Evolutionary conservation across 2,329 filamentous ascomycete species (phyloP), one percentile per base, ranked within the genome.

Genomic region (Cladosporium austrohemisphaericum): DNA sequence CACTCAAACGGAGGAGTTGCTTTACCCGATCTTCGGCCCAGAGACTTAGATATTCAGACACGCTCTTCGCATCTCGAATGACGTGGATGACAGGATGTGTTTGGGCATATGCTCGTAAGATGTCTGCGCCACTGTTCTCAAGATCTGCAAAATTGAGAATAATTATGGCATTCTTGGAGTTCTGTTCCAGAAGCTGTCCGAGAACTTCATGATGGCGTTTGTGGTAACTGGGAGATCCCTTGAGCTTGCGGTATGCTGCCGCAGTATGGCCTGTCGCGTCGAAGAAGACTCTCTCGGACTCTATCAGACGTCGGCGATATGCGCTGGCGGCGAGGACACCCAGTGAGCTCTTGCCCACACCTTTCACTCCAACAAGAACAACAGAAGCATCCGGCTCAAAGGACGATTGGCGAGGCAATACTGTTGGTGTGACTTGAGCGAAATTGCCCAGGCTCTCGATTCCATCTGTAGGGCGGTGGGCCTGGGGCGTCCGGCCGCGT

Each of bases 291-390:
- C 76, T 75, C 55, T 90, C 85, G 26, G 83, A 76, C 54, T 90
- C 86, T 46, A 90, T 71, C 2, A 90, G 74, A 46, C 80, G 80
- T 32, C 84, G 76, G 46, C 81, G 79, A 65, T 86, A 81, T 41
- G 84, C 84, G 6, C 83, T 82, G 0, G 85, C 85, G 5, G 85
- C 83, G 54, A 91, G 88, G 40, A 91, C 79, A 11, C 83, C 86
- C 9, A 91, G 71, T 1, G 84, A 88, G 1, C 85, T 85, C 65
- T 90, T 90, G 13, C 86, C 86, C 4, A 84, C 81, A 9, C 86
- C 86, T 11, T 84, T 80, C 49, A 88, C 81, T 2, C 86, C 86
- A 18, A 86, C 77, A 14, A 91, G 73, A 5, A 90, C 78, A 49
- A 91, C 81, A 1, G 86, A 88, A 2, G 84, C 81, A 71, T 86